Evolutionary conservation across 1,284 basidiomycete species (phyloP), one percentile per base, ranked within the genome.

Genomic region (Ceraceosorus guamensis): DNA sequence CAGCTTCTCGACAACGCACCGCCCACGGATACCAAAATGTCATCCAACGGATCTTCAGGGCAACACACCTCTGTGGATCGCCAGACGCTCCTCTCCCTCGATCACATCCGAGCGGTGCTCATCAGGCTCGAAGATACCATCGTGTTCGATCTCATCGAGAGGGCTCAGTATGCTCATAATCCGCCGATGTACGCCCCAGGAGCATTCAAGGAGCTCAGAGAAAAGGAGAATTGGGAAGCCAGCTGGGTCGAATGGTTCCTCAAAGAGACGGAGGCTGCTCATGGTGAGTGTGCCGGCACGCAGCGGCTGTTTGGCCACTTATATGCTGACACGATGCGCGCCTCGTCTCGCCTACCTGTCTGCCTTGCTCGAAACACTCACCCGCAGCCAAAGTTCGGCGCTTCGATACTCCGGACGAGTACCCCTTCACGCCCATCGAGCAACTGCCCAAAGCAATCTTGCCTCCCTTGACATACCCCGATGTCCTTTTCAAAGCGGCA

Each of bases 221-320:
- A 92, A 76, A 81, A 89, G 39, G 81, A 81, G 50, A 81, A 85
- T 34, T 92, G 90, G 77, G 75, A 83, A 2, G 89, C 89, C 1
- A 88, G 85, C 59, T 97, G 91, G 91, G 81, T 98, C 1, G 88
- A 93, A 57, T 99, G 95, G 95, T 91, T 98, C 79, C 80, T 99
- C 77, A 87, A 87, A 69, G 92, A 97, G 79, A 96, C 82, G 0
- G 95, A 99, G 79, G 81, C 82, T 1, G 91, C 93, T 77, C 93
- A 98, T 79, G 91, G 92, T 90, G 65, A 64, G 88, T 79, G 18
- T 24, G 24, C 24, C 24, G 24, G 11, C 2, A 11, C 3, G 34
- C 14, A 13, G 48, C 16, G 11, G 47, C 30, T 13, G 11, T 14
- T 45, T 45, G 14, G 13, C 16, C 13, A 52, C 3, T 2, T 52